These are phyloP conservation scores for Globisporangium echinulatum DNA, from an alignment of 352 stramenopile species.

Conservation along the genomic window DNA sequence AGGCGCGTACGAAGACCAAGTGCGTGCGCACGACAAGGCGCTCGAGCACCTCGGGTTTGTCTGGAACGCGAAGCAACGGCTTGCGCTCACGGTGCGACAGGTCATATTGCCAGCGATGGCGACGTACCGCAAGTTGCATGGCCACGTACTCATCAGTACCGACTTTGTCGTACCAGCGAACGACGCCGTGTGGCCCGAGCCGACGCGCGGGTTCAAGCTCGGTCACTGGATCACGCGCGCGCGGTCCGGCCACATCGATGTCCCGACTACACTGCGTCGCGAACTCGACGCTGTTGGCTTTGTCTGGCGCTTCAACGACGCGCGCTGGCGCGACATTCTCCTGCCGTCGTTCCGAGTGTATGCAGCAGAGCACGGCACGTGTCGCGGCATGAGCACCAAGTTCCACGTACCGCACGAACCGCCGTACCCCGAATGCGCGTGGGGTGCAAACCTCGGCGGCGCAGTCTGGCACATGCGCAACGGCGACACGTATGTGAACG, in stretches of 20 bases:
- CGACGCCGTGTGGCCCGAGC: slow-evolving; percentile 40
- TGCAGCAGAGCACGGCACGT: slow-evolving; percentile 45
- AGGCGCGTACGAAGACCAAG: slow-evolving; percentile 74
- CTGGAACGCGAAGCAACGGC: slow-evolving; percentile 77
- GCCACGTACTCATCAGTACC: slow-evolving; percentile 44
- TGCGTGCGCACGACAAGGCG: slow-evolving; percentile 57
- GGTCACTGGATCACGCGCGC: slow-evolving; percentile 71
- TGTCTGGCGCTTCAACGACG: slow-evolving; percentile 68
- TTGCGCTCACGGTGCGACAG: slow-evolving; percentile 44
- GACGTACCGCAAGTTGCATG: slow-evolving; percentile 40
- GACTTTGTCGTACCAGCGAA: slow-evolving; percentile 69
- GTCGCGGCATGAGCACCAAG: slow-evolving; percentile 63
- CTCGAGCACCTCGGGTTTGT: slow-evolving; percentile 90
- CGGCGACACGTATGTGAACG: slow-evolving; percentile 68
- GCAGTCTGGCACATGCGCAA: slow-evolving; percentile 83
- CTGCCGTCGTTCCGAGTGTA: slow-evolving; percentile 65
- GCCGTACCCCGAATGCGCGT: slow-evolving; percentile 50
- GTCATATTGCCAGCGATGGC: slow-evolving; percentile 55
- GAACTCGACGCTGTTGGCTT: slow-evolving; percentile 63
- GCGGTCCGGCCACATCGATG: slow-evolving; percentile 33
- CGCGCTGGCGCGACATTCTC: slow-evolving; percentile 55
- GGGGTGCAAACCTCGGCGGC: slow-evolving; percentile 69
- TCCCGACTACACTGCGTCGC: slow-evolving; percentile 31
- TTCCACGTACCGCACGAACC: slow-evolving; percentile 55
- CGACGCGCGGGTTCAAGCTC: slow-evolving; percentile 52